These are phyloP conservation scores for Ganoderma sinense DNA, from an alignment of 1,284 basidiomycete genomes.

Conservation along the genomic window DNA sequence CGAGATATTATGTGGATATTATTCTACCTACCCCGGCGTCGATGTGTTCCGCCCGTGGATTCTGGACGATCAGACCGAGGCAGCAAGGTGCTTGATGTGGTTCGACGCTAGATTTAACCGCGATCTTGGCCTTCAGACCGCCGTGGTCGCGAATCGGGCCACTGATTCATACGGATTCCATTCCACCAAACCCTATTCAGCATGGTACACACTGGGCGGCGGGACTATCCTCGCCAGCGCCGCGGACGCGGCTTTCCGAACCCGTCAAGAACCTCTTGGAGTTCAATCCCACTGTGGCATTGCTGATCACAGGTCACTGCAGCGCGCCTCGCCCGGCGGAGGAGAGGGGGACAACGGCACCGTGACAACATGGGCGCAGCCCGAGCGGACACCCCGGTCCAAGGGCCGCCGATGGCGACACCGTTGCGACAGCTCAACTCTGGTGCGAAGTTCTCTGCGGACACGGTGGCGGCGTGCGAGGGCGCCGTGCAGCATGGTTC, in stretches of 20 bases:
- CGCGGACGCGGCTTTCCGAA: background rate
- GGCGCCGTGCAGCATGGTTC: background rate
- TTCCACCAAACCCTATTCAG: background rate
- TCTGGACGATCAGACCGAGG: background rate
- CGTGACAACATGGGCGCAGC: background rate
- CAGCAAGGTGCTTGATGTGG: background rate
- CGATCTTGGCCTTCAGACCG: background rate
- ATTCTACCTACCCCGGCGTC: background rate
- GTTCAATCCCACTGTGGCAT: background rate
- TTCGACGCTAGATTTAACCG: background rate
- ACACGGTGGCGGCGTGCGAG: background rate
- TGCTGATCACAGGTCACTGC: background rate
- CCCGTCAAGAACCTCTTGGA: background rate
- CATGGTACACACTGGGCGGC: background rate
- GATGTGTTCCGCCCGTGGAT: background rate
- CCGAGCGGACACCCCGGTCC: background rate
- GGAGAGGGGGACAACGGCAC: background rate
- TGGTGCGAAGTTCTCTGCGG: background rate
- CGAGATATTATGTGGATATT: background rate
- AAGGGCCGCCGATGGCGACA: background rate
- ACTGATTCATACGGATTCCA: background rate
- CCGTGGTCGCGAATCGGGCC: background rate
- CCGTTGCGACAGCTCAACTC: background rate
- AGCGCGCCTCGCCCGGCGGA: conserved; percentile 5
- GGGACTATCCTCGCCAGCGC: background rate